Evolutionary conservation across 306 rosid species (phyloP), one percentile per base, ranked within the genome.

Genomic region (Biancaea sappan): DNA sequence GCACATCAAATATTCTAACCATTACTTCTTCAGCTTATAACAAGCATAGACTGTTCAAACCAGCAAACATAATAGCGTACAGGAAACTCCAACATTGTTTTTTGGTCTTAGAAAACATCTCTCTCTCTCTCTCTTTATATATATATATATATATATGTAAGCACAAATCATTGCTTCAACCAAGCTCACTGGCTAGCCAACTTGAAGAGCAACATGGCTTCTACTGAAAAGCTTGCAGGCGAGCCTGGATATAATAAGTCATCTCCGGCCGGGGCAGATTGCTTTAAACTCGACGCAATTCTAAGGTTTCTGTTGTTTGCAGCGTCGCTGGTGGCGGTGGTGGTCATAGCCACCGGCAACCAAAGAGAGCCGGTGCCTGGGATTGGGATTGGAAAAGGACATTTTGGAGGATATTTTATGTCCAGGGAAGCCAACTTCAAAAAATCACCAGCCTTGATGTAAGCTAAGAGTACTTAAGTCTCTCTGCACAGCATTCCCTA

Each of bases 371-470:
- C 28, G 3, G 5, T 63, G 16, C 7, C 11, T 0, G 5, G 25
- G 16, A 14, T 12, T 0, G 9, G 25, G 26, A 0, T n/a, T n/a
- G n/a, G n/a, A n/a, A n/a, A n/a, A n/a, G n/a, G n/a, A n/a, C n/a
- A n/a, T n/a, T n/a, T n/a, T n/a, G n/a, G n/a, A n/a, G n/a, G n/a
- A n/a, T n/a, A 21, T 1, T 73, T 34, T 66, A 0, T 18, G 15
- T 34, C 52, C 13, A 1, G 9, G 25, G 37, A 67, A 29, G 94
- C 92, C 87, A 90, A 94, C 83, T 94, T 90, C 69, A 77, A 82
- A 19, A 18, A 94, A 72, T 89, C 96, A 28, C 97, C 97, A 3
- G 95, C 98, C 37, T 87, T 88, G 66, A 78, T 87, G 98, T 91
- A 73, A 85, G 96, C 52, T 51, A 35, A 18, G 9, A 35, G 13